Percentiles rank a stretch among this genome's conserved stretches.
These are phyloP conservation scores for Stachybotrys chartarum DNA, from an alignment of 2,329 filamentous ascomycete species.

Conservation along the genomic window DNA sequence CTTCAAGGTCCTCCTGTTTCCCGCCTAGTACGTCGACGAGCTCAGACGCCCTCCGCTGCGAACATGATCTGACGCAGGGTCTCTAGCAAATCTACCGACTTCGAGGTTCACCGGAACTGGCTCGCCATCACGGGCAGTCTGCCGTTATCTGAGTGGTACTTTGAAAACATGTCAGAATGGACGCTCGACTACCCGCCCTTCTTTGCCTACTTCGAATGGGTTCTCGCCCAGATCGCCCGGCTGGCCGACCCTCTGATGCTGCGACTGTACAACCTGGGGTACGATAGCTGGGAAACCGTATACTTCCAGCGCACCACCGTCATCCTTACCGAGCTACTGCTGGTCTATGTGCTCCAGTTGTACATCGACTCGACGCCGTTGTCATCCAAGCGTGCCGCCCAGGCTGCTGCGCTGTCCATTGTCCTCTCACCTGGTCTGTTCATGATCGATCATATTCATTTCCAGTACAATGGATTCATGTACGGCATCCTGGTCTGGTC, in stretches of 20 bases:
- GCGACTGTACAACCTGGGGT: constrained; percentile 68
- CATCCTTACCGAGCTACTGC: constrained; percentile 73
- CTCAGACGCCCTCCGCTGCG: neutral
- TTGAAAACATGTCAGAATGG: constrained; percentile 97
- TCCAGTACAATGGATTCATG: constrained; percentile 97
- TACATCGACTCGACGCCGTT: constrained; percentile 67
- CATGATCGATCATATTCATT: constrained; percentile 97
- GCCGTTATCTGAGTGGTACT: constrained; percentile 86
- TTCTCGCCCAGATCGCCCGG: constrained; percentile 72
- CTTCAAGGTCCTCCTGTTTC: constrained; percentile 87
- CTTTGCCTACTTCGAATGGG: constrained; percentile 96
- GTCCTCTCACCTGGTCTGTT: constrained; percentile 86
- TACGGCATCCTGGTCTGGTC: constrained; percentile 88
- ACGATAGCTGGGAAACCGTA: constrained; percentile 88
- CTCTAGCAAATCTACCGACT: constrained; percentile 91
- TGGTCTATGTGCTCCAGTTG: constrained; percentile 76
- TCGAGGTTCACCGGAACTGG: constrained; percentile 99
- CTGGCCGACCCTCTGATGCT: constrained; percentile 78
- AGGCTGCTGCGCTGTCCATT: constrained; percentile 82
- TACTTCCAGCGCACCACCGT: constrained; percentile 92
- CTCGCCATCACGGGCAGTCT: constrained; percentile 90
- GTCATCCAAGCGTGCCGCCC: constrained; percentile 64
- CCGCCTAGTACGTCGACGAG: constrained; percentile 69
- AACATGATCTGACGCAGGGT: neutral
- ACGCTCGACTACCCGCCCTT: constrained; percentile 98